phyloP scores from a whole-genome alignment of 1,284 basidiomycete species.

The Earliella scabrosa region DNA sequence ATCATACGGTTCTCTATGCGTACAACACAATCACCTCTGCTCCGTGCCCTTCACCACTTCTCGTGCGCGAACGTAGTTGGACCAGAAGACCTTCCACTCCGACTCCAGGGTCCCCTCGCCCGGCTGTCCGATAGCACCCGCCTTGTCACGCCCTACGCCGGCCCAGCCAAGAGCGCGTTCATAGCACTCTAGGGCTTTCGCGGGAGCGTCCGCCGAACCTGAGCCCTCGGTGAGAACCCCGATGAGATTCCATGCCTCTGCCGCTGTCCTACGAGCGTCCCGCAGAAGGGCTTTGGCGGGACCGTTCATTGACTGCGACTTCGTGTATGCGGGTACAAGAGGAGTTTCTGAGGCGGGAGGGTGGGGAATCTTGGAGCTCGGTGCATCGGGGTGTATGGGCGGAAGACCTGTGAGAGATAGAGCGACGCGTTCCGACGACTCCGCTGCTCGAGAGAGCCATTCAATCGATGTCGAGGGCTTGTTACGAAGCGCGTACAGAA shows the following conservation, averaged over 20 bases:
- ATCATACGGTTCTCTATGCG: too few relatives aligned
- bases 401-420: conserved; percentile 54
- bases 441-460: conserved; percentile 61
- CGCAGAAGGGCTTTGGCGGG: conserved; percentile 66
- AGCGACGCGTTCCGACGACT: conserved; percentile 70
- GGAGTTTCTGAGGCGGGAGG: conserved; percentile 49
- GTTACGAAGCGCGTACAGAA: conserved; percentile 61
- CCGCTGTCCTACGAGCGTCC: conserved; percentile 71
- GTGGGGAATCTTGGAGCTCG: conserved; percentile 42
- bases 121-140: conserved; percentile 42
- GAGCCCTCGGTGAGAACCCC: conserved; percentile 49
- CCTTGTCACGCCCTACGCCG: conserved; percentile 45
- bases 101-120: conserved; percentile 56
- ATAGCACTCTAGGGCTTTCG: conserved; percentile 55
- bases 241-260: conserved; percentile 69
- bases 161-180: conserved; percentile 69
- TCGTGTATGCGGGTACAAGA: conserved; percentile 47
- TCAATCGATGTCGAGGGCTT: conserved; percentile 53
- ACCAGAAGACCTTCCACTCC: conserved; percentile 61
- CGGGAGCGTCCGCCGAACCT: conserved; percentile 38
- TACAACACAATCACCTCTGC: conserved; percentile 6
- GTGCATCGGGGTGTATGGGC: conserved; percentile 40
- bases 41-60: conserved; percentile 27
- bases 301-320: conserved; percentile 53
- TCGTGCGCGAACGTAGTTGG: conserved; percentile 49